Base-by-base conservation (phyloP, 2,329 filamentous ascomycete genomes). In the Colletotrichum horii region DNA sequence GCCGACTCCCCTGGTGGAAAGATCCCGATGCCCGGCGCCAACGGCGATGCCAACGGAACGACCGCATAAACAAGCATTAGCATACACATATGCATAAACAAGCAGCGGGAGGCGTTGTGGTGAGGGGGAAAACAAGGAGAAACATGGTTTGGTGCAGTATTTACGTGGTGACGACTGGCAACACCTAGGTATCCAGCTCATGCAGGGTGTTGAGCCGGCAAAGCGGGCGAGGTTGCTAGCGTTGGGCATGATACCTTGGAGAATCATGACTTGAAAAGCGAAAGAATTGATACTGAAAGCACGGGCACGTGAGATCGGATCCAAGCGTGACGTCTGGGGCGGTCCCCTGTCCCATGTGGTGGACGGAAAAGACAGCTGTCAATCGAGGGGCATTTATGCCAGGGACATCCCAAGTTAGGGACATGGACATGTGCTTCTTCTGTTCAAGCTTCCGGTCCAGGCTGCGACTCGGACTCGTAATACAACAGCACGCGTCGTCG, bases 1-100 rank as follows among this genome's bases (percentile, higher is more conserved):
- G 87, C 91, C 62, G 90, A 94, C 81, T 96, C 94, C 28, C 95
- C 95, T 2, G 95, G 95, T 76, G 95, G 95, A 2, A 89, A 93
- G 6, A 85, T 95, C 16, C 86, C 91, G 6, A 91, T 93, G 85
- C 91, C 91, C 48, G 81, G 77, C 16, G 60, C 65, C n/a, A 74
- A 58, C n/a, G 65, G 61, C 43, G 75, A 71, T 34, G 36, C 72
- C 32, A 77, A 76, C 38, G 76, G 74, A 30, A 62, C 71, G 58
- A 64, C 65, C 36, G 74, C 74, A 76, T 76, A 60, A 68, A 55
- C 15, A 28, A 28, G 24, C 48, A 69, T 38, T 22, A 38, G 32
- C 14, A 61, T 73, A 12, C 30, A 58, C 48, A 76, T 55, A 34
- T 34, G 72, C 32, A 71, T 74, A 11, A 66, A 62, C 55, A 58